Evolutionary conservation across 2,329 filamentous ascomycete species (phyloP), one percentile per base, ranked within the genome.

Genomic region (Aureobasidium sp.): DNA sequence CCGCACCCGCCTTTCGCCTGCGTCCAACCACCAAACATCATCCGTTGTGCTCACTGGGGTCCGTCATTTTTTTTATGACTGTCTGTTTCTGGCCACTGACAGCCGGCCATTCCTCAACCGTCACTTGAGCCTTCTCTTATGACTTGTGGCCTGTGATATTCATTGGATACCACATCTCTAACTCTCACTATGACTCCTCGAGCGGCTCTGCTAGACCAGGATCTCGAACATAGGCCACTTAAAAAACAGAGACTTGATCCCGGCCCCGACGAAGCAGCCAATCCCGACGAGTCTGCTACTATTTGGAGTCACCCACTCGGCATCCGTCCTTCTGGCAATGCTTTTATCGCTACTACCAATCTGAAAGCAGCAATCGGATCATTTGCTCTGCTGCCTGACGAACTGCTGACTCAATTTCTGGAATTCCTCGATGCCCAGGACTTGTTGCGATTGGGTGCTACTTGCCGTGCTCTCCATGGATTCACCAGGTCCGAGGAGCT

Each of bases 311-410:
- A 97, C 78, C 91, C 91, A 39, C 78, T 96, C 50, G 88, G 88
- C 34, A 81, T 97, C 66, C 94, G 91, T 71, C 93, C 94, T 1
- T 82, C 88, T 64, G 94, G 93, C 41, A 97, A 99, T 77, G 86
- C 87, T 53, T 82, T 93, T 47, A 84, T 85, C 25, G 79, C 84
- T 13, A 79, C 78, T 2, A 79, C 79, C 61, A 89, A 89, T 75
- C 82, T 91, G 51, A 89, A 90, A 63, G 74, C 78, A 53, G 80
- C 78, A 42, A 82, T 85, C 64, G 92, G 91, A 16, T 70, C 71
- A 5, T 88, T 96, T 71, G 81, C 81, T 62, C 72, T 74, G 42
- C 76, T 96, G 59, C 89, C 92, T 3, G 93, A 97, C 73, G 91
- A 97, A 74, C 76, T 94, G 66, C 77, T 97, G 54, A 80, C 87